Percentiles rank a stretch among this genome's conserved stretches.
phyloP scores from a whole-genome alignment of 2,329 filamentous ascomycete genomes.

The Hymenoscyphus salicellus region DNA sequence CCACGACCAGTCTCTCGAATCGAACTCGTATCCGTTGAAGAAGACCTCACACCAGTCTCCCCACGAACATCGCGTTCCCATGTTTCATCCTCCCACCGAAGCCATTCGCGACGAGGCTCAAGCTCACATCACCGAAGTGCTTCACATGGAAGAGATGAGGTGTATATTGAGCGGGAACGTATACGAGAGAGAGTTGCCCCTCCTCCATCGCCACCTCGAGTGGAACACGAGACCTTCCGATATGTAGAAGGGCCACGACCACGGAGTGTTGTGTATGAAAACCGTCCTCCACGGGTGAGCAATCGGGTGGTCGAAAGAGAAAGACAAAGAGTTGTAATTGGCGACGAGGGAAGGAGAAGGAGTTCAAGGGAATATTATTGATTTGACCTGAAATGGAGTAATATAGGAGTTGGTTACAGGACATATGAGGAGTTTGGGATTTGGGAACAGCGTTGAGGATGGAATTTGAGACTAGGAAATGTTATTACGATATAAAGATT shows the following conservation, averaged over 20 bases:
- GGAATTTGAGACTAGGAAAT: background rate
- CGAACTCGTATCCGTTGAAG: slow-evolving; percentile 25
- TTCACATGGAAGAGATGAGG: slow-evolving; percentile 21
- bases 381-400: background rate
- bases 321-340: slow-evolving; percentile 25
- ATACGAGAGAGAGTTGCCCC: slow-evolving; percentile 17
- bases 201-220: slow-evolving; percentile 7
- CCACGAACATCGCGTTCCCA: slow-evolving; percentile 13
- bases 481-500: background rate
- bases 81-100: slow-evolving; percentile 1
- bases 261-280: slow-evolving; percentile 27
- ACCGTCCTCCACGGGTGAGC: slow-evolving; percentile 21
- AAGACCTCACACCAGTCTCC: slow-evolving; percentile 14
- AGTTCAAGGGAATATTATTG: slow-evolving; percentile 30
- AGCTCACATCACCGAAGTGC: background rate
- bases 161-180: slow-evolving; percentile 31
- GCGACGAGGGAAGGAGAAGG: slow-evolving; percentile 29
- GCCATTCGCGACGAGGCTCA: background rate
- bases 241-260: slow-evolving; percentile 24
- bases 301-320: slow-evolving; percentile 25
- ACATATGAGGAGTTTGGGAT: background rate
- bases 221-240: slow-evolving; percentile 25
- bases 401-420: background rate
- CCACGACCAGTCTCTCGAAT: slow-evolving; percentile 13
- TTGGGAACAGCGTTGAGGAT: background rate